phyloP scores from a whole-genome alignment of 2,329 filamentous ascomycete genomes.

The Colletotrichum chlorophyti region DNA sequence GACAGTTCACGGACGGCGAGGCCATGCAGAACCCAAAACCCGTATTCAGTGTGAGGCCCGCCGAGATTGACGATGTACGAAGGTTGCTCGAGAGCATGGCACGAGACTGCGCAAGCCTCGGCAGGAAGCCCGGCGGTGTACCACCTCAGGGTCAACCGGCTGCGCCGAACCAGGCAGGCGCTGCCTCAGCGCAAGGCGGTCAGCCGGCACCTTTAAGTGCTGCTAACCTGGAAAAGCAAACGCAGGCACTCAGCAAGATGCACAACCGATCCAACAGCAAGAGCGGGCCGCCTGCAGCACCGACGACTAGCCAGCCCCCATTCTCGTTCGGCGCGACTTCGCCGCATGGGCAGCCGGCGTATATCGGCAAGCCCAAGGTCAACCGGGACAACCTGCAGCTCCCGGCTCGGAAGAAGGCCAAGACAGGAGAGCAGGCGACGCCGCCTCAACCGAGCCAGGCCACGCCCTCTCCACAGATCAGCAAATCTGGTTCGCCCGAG shows the following conservation, averaged over 20 bases:
- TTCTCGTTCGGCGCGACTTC: slow-evolving; percentile 63
- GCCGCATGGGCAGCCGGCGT: slow-evolving; percentile 65
- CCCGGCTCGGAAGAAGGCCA: slow-evolving; percentile 63
- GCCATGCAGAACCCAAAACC: slow-evolving; percentile 52
- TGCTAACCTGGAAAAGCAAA: slow-evolving; percentile 59
- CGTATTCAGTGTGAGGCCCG: slow-evolving; percentile 56
- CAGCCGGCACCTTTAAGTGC: slow-evolving; percentile 46
- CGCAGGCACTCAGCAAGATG: slow-evolving; percentile 54
- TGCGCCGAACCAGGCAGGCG: slow-evolving; percentile 35
- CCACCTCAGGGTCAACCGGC: slow-evolving; percentile 22
- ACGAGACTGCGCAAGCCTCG: slow-evolving; percentile 49
- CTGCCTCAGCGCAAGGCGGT: slow-evolving; percentile 3
- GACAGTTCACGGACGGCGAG: slow-evolving; percentile 60
- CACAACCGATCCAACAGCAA: slow-evolving; percentile 54
- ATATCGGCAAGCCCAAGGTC: slow-evolving; percentile 57
- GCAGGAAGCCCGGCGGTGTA: slow-evolving; percentile 31
- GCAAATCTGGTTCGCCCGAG: slow-evolving; percentile 56
- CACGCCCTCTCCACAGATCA: slow-evolving; percentile 55
- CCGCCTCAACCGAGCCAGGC: slow-evolving; percentile 46
- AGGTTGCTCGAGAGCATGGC: slow-evolving; percentile 59
- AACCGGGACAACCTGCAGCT: slow-evolving; percentile 61
- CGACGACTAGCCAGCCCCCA: slow-evolving; percentile 63
- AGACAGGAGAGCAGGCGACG: slow-evolving; percentile 48
- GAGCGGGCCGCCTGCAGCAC: slow-evolving; percentile 58
- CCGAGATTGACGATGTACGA: slow-evolving; percentile 58